Conservation (phyloP, 768 basidiomycete genomes). For the Serendipita sp. region DNA sequence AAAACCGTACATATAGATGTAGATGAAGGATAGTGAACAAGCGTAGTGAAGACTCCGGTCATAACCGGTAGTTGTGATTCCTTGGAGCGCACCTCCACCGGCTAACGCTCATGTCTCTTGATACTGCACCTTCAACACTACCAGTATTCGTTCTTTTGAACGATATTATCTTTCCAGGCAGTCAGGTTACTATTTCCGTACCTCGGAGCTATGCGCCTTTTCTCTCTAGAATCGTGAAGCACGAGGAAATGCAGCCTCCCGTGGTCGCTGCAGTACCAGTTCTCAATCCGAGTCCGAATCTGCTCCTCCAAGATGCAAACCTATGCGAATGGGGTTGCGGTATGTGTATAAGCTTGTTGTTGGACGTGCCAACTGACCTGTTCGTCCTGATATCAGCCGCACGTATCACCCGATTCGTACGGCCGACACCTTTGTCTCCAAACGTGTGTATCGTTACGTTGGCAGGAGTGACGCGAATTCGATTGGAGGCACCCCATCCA, state of each 20-base stretch:
- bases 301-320: neutral
- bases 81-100: neutral
- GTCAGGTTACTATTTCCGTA: slow-evolving; percentile 52
- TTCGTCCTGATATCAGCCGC: slow-evolving; percentile 26
- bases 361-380: neutral
- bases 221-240: slow-evolving; percentile 48
- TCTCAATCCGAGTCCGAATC: slow-evolving; percentile 17
- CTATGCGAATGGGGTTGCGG: slow-evolving; percentile 11
- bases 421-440: slow-evolving; percentile 37
- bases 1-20: too few species aligned
- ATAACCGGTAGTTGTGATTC: neutral
- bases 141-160: slow-evolving; percentile 53
- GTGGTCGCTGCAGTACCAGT: slow-evolving; percentile 53
- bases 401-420: slow-evolving; percentile 51
- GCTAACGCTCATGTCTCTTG: slow-evolving; percentile 11
- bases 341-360: slow-evolving; percentile 1
- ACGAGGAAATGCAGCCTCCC: slow-evolving; percentile 45
- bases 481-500: slow-evolving; percentile 29
- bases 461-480: slow-evolving; percentile 53
- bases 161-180: slow-evolving; percentile 64
- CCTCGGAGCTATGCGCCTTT: slow-evolving; percentile 43
- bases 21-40: too few species aligned
- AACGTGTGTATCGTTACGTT: slow-evolving; percentile 55
- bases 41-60: too few species aligned
- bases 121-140: slow-evolving; percentile 27